These are phyloP conservation scores for Pterocarpus macrocarpus DNA, from an alignment of 306 rosid species.

Conservation along the genomic window DNA sequence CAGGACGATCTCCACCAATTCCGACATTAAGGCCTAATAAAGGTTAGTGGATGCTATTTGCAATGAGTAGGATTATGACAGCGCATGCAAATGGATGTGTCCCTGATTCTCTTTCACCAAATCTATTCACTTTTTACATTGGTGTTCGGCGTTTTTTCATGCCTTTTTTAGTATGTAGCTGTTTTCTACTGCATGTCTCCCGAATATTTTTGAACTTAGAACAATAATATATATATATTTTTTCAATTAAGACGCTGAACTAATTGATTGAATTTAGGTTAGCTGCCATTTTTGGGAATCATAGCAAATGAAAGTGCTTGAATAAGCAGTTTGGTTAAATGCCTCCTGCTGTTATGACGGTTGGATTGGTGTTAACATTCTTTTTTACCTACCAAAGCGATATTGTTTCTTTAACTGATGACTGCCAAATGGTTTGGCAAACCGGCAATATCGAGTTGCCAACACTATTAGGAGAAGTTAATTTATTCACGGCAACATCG, in stretches of 20 bases:
- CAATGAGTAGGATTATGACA: background rate
- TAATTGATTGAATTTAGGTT: too few species aligned
- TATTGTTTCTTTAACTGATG: conserved; percentile 20
- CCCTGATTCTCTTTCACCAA: background rate
- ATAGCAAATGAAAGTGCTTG: background rate
- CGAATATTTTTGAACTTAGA: background rate
- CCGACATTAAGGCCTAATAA: background rate
- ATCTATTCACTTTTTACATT: background rate
- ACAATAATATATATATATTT: too few species aligned
- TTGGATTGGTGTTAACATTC: too few species aligned
- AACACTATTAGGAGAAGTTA: background rate
- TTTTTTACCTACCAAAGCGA: background rate
- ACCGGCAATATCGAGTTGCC: background rate
- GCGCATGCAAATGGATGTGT: background rate
- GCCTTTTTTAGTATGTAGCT: background rate
- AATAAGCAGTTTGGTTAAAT: background rate
- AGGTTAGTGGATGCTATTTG: background rate
- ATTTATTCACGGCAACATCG: background rate
- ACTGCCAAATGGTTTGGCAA: conserved; percentile 4
- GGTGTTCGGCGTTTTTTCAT: background rate
- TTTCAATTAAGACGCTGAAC: too few species aligned
- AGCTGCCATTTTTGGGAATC: background rate
- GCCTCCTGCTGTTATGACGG: background rate
- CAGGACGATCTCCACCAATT: too few species aligned
- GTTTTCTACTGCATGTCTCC: background rate